Percentiles rank a stretch among this genome's conserved stretches.
These are phyloP conservation scores for Rhizopus arrhizus DNA, from an alignment of 371 early-diverging fungal genomes.

Conservation along the genomic window DNA sequence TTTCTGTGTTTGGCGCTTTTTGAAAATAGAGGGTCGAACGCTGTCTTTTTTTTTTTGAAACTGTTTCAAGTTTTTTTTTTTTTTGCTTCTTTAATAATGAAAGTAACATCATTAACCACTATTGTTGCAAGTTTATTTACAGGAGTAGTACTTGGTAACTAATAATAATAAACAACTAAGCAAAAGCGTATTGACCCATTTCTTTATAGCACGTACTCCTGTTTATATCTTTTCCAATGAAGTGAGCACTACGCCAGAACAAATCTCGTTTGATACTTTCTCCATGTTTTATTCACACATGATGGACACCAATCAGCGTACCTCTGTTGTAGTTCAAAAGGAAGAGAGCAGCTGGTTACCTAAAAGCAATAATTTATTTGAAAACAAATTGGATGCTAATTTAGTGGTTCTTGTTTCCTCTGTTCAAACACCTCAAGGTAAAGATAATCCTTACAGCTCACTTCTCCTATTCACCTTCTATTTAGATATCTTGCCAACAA, in stretches of 20 bases:
- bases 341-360: conserved; percentile 18
- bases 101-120: conserved; percentile 26
- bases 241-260: conserved; percentile 2
- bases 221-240: conserved; percentile 24
- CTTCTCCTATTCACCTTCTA: not conserved
- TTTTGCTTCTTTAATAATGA: conserved; percentile 11
- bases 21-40: conserved; percentile 3
- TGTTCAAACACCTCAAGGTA: conserved; percentile 26
- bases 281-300: conserved; percentile 30
- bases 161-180: not conserved
- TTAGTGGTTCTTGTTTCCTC: conserved; percentile 28
- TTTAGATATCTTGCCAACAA: conserved; percentile 23
- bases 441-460: not conserved
- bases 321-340: conserved; percentile 5
- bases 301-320: conserved; percentile 30
- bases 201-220: conserved; percentile 27
- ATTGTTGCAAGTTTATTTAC: conserved; percentile 28
- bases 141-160: conserved; percentile 21
- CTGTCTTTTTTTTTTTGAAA: conserved; percentile 9
- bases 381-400: conserved; percentile 26
- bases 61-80: conserved; percentile 4
- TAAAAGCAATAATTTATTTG: conserved; percentile 15
- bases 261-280: conserved; percentile 25
- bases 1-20: conserved; percentile 9
- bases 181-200: not conserved